Base-by-base conservation (phyloP, 805 yeast species). In the Saccharomycopsis capsularis region DNA sequence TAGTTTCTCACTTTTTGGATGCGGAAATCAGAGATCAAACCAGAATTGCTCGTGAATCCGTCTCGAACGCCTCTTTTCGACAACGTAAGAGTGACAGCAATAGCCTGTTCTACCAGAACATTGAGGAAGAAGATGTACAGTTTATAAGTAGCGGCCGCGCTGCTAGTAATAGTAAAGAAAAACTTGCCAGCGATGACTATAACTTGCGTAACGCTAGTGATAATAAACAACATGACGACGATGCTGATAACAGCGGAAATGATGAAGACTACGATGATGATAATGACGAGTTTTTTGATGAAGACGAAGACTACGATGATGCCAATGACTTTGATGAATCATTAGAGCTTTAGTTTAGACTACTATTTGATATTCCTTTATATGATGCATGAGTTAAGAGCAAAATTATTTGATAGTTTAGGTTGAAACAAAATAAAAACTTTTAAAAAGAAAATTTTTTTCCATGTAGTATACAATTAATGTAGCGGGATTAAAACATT, bases 231-330 rank as follows among this genome's bases (percentile, higher is more conserved):
- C 52, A 48, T 9, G 40, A 51, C 11, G 47, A 39, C 4, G 55
- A 44, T 9, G 40, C 32, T 13, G 47, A 40, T 21, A 27, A 50
- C 34, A 46, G 36, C 32, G 48, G 24, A n/a, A 37, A 21, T 19
- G 46, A 29, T 27, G 49, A 42, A 11, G 55, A 46, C 9, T 36
- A 34, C 19, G 51, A 51, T n/a, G 41, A 45, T 21, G 47, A 36
- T 15, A 30, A 42, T 7, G 54, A 45, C 13, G 51, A 53, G 3
- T 47, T 19, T 48, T 15, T 37, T 15, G 52, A 52, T 9, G 56
- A 51, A 13, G 48, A 40, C 7, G 50, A 42, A 3, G 48, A 48
- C 9, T 5, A 19, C 3, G 49, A 48, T 18, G 53, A 52, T 15
- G 52, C 47, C 9, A 34, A 40, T 23, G 43, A 46, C 15, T 46